Conservation (phyloP, 108 stramenopile species). For the Nitzschia putrida region DNA sequence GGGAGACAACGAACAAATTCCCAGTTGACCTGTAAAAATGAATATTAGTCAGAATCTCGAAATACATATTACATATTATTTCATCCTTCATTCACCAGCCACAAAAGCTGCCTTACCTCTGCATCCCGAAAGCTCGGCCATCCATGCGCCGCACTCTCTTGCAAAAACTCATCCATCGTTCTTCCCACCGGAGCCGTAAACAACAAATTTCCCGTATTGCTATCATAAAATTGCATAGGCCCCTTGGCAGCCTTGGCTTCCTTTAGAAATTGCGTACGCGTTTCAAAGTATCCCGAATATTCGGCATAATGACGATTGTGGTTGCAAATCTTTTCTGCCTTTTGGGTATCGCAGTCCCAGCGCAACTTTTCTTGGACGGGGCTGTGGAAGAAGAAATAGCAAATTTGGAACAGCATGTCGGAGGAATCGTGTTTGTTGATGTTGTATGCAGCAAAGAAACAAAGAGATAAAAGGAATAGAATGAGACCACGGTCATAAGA, state of each 20-base stretch:
- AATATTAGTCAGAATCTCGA: neutral
- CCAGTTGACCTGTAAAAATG: conserved; percentile 56
- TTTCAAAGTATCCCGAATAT: conserved; percentile 47
- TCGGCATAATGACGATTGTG: conserved; percentile 85
- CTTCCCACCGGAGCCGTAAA: conserved; percentile 80
- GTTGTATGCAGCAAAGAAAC: neutral
- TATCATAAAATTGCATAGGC: conserved; percentile 79
- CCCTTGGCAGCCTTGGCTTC: conserved; percentile 45
- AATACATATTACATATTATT: too few relatives aligned
- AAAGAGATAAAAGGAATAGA: conserved; percentile 1
- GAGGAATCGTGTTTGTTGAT: too few relatives aligned
- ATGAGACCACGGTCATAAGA: neutral
- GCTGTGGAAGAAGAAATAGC: too few relatives aligned
- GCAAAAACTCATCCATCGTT: conserved; percentile 72
- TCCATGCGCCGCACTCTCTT: conserved; percentile 67
- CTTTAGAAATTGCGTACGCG: conserved; percentile 48
- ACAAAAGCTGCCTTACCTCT: conserved; percentile 64
- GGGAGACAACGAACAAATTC: conserved; percentile 75
- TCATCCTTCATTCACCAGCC: too few relatives aligned
- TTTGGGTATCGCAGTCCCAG: conserved; percentile 71
- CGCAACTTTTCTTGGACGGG: conserved; percentile 81
- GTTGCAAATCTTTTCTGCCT: conserved; percentile 87
- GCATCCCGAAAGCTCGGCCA: conserved; percentile 85
- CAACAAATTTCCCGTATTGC: conserved; percentile 78
- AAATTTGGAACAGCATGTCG: too few relatives aligned